Evolutionary conservation across 768 basidiomycete species (phyloP).

Genomic region (Russula foetens): DNA sequence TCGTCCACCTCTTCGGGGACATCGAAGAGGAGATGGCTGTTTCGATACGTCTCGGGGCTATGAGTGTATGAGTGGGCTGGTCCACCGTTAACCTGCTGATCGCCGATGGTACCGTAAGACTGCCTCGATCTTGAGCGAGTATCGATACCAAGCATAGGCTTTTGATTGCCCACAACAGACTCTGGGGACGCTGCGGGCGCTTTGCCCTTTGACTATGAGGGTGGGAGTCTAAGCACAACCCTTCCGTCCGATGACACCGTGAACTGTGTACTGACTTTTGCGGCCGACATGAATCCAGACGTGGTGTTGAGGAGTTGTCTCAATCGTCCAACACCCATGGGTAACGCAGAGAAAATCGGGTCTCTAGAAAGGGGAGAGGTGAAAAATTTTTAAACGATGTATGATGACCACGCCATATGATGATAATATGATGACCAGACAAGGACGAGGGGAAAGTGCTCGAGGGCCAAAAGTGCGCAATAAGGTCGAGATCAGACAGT

Average conservation of each 20-base stretch:
- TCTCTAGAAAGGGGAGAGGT: not conserved
- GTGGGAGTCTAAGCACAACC: not conserved
- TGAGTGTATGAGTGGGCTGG: not conserved
- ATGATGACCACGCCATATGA: not conserved
- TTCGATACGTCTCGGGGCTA: constrained; percentile 13
- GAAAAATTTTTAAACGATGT: not conserved
- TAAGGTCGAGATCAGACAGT: not conserved
- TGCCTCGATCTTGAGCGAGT: constrained; percentile 5
- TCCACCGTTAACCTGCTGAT: not conserved
- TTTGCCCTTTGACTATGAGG: constrained; percentile 13
- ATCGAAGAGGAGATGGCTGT: constrained; percentile 3
- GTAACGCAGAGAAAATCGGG: not conserved
- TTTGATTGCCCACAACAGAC: not conserved
- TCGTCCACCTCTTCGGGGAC: constrained; percentile 18
- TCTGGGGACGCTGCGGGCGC: not conserved
- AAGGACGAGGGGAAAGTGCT: not conserved
- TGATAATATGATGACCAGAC: not conserved
- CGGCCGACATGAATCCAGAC: not conserved
- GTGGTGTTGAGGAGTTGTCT: constrained; percentile 6
- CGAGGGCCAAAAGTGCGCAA: not conserved
- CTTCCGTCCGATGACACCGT: not conserved
- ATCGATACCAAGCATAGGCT: constrained; percentile 8
- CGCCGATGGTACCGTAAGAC: constrained; percentile 13
- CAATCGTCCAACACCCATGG: not conserved
- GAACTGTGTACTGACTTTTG: not conserved